Base-by-base conservation (phyloP, 805 yeast species). In the Alloascoidea hylecoeti region DNA sequence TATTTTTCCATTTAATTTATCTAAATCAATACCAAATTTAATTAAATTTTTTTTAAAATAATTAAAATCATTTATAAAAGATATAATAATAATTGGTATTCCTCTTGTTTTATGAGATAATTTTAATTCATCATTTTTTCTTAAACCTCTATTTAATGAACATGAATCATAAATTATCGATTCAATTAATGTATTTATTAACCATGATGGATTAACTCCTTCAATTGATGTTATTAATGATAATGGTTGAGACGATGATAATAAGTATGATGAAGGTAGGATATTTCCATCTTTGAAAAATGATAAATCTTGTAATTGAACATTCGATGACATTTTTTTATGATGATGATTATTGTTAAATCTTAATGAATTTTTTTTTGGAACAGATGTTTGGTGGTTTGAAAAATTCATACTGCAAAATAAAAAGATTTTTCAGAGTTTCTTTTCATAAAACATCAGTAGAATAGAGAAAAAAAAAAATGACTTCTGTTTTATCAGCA, bases 181-280 rank as follows among this genome's bases (percentile, higher is more conserved):
- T 46, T 78, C 84, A 5, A 76, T 55, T 16, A 79, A 50, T 2
- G 75, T 64, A 39, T 64, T 65, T 3, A 68, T 48, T 30, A 80
- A 57, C 89, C 89, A 80, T 4, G 71, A 52, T 2, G 88, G 75
- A 17, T 72, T 64, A 0, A 81, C 76, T 0, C 79, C 75, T 36
- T 60, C 62, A 1, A 57, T 52, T 35, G 66, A 60, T 0, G 70
- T 62, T 2, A 69, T 44, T 5, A 63, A 38, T 2, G 62, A 49
- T 37, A 61, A 47, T 23, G 50, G 44, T 35, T 46, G 49, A 45
- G 42, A 23, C n/a, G 41, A 39, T 43, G 46, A 34, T 40, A 39
- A 4, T 15, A 41, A 36, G 1, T 53, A 34, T 3, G 41, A 37
- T 15, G 45, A 46, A 4, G 66, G 53, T 3, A 60, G 44, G 2